phyloP scores from a whole-genome alignment of 164 flowering plant species.

The Sextonia rubra region DNA sequence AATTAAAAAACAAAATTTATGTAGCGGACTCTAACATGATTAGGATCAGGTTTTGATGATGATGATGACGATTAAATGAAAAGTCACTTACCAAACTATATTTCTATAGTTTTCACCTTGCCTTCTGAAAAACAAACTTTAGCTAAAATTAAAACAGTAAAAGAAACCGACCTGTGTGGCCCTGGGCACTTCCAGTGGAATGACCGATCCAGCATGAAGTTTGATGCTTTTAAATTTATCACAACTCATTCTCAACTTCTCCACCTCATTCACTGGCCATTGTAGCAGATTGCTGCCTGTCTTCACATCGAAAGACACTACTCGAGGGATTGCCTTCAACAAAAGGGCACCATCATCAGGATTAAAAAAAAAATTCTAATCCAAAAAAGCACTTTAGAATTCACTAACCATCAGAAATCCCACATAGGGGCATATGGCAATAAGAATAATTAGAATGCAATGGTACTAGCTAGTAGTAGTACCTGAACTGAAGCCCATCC shows the following conservation, averaged over 20 bases:
- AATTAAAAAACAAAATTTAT: no score
- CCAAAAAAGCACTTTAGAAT: background rate
- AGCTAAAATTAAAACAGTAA: background rate
- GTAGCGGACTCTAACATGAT: no score
- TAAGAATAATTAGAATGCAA: background rate
- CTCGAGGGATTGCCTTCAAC: conserved; percentile 62
- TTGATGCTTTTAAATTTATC: conserved; percentile 29
- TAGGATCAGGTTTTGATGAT: no score
- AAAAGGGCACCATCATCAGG: background rate
- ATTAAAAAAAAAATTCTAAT: conserved; percentile 5
- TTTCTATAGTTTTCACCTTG: no score
- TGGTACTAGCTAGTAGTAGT: background rate
- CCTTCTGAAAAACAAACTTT: no score
- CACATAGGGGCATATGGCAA: background rate
- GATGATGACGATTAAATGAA: no score
- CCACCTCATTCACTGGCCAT: conserved; percentile 84
- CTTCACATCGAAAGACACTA: conserved; percentile 46
- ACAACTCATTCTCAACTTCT: conserved; percentile 47
- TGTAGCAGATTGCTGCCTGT: conserved; percentile 62
- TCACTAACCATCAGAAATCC: background rate
- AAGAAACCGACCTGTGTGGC: conserved; percentile 42
- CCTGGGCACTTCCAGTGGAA: conserved; percentile 41
- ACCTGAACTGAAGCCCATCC: conserved; percentile 80
- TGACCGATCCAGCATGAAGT: conserved; percentile 47
- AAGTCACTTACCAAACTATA: no score